These are phyloP conservation scores for Strigomonas culicis DNA, from an alignment of 208 protist genomes.

Conservation along the genomic window DNA sequence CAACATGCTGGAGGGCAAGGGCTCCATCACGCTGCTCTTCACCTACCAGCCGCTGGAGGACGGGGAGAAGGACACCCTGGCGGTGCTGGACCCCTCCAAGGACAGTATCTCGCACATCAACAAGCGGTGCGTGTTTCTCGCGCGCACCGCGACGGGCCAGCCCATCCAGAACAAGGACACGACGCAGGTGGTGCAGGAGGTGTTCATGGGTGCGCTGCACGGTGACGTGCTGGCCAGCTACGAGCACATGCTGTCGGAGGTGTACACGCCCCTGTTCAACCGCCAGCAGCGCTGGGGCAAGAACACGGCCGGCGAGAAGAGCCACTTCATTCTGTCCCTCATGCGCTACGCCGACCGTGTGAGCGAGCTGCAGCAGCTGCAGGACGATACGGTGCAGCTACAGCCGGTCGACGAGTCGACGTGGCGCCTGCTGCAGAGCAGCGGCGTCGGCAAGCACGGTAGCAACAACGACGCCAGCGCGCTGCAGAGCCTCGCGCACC, in stretches of 20 bases:
- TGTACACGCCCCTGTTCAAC: slow-evolving; percentile 91
- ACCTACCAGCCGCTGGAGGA: slow-evolving; percentile 59
- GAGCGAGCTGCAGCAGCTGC: slow-evolving; percentile 84
- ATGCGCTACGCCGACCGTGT: slow-evolving; percentile 89
- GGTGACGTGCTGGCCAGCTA: slow-evolving; percentile 79
- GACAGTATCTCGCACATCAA: slow-evolving; percentile 55
- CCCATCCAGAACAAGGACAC: slow-evolving; percentile 76
- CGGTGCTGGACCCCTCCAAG: slow-evolving; percentile 61
- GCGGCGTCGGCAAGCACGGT: slow-evolving; percentile 71
- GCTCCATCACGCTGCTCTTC: slow-evolving; percentile 78
- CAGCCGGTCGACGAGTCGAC: slow-evolving; percentile 56
- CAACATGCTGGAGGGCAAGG: slow-evolving; percentile 76
- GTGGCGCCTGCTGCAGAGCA: slow-evolving; percentile 77
- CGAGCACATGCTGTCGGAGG: slow-evolving; percentile 87
- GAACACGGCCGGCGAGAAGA: slow-evolving; percentile 79
- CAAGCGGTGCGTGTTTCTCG: slow-evolving; percentile 79
- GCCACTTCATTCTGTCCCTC: slow-evolving; percentile 81
- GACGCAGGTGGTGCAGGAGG: slow-evolving; percentile 71
- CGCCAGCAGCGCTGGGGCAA: slow-evolving; percentile 80
- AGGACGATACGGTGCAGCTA: slow-evolving; percentile 60
- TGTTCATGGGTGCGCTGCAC: slow-evolving; percentile 84
- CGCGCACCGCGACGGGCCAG: slow-evolving; percentile 52
- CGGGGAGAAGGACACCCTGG: slow-evolving; percentile 47
- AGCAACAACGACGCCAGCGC: slow-evolving; percentile 72
- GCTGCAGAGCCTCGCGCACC: slow-evolving; percentile 50